Conservation (phyloP, 352 stramenopile genomes). For the Pythium phragmiticola region DNA sequence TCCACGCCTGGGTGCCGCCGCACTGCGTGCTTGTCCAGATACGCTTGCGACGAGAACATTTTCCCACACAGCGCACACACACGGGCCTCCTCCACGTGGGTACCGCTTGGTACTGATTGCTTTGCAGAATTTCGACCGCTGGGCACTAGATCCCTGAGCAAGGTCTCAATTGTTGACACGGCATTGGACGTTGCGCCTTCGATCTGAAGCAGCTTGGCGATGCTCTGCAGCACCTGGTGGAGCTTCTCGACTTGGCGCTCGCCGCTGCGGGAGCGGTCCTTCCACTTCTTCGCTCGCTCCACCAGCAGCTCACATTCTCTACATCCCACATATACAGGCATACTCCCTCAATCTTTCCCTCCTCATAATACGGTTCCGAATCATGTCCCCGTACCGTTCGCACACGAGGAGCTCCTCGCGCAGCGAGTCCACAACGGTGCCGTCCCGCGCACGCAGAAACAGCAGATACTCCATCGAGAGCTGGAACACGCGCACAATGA, state of each 20-base stretch:
- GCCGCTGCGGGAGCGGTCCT: conserved; percentile 38
- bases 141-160: conserved; percentile 47
- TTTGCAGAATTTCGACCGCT: conserved; percentile 2
- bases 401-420: conserved; percentile 40
- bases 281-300: conserved; percentile 51
- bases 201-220: conserved; percentile 69
- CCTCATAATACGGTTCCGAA: not conserved
- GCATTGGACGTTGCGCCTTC: conserved; percentile 58
- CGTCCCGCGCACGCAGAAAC: conserved; percentile 57
- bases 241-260: conserved; percentile 72
- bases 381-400: conserved; percentile 25
- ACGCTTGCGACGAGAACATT: conserved; percentile 60
- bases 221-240: conserved; percentile 73
- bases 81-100: conserved; percentile 38
- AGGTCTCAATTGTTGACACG: conserved; percentile 52
- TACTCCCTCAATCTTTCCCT: not conserved
- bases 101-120: conserved; percentile 3
- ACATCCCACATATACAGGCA: no score
- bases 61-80: conserved; percentile 67
- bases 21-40: conserved; percentile 62
- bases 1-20: conserved; percentile 44
- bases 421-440: conserved; percentile 49
- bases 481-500: conserved; percentile 67
- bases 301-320: conserved; percentile 48
- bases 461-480: conserved; percentile 78